Percentiles rank a stretch among this genome's conserved stretches.
phyloP scores from a whole-genome alignment of 2,329 filamentous ascomycete species.

The Xylaria sp. region DNA sequence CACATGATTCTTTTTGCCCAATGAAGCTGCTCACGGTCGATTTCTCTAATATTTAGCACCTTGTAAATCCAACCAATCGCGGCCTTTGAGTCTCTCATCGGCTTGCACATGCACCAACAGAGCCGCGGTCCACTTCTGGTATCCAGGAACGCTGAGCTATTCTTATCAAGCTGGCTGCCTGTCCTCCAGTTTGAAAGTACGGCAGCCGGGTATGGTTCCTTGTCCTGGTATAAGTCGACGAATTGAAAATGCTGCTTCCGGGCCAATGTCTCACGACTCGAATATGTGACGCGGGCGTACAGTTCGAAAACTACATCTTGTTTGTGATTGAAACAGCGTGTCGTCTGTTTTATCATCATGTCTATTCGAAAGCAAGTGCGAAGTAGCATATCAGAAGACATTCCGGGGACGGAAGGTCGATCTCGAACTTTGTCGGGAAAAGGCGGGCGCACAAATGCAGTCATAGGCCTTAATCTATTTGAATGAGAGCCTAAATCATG shows the following conservation, averaged over 20 bases:
- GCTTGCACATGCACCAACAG: constrained; percentile 47
- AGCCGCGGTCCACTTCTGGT: constrained; percentile 37
- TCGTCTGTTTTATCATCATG: constrained; percentile 64
- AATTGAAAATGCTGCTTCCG: constrained; percentile 72
- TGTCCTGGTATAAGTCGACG: constrained; percentile 68
- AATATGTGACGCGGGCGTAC: constrained; percentile 69
- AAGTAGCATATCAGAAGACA: constrained; percentile 58
- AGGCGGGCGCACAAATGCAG: constrained; percentile 60
- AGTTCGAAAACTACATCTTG: constrained; percentile 65
- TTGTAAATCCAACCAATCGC: constrained; percentile 43
- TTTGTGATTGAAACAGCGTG: constrained; percentile 47
- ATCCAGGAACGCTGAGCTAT: constrained; percentile 45
- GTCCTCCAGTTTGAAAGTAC: constrained; percentile 45
- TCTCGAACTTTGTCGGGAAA: constrained; percentile 63
- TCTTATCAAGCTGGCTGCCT: constrained; percentile 43
- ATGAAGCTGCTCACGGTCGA: constrained; percentile 42
- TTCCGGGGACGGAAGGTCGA: constrained; percentile 63
- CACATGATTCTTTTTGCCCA: constrained; percentile 41
- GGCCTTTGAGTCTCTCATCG: constrained; percentile 41
- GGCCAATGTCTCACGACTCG: constrained; percentile 61
- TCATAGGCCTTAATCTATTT: constrained; percentile 39
- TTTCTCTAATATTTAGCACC: constrained; percentile 44
- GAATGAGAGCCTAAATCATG: background rate
- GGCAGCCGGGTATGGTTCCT: constrained; percentile 59
- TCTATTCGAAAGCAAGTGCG: constrained; percentile 72